These are phyloP conservation scores for Conticribra guillardii DNA, from an alignment of 108 stramenopile species.

Conservation along the genomic window DNA sequence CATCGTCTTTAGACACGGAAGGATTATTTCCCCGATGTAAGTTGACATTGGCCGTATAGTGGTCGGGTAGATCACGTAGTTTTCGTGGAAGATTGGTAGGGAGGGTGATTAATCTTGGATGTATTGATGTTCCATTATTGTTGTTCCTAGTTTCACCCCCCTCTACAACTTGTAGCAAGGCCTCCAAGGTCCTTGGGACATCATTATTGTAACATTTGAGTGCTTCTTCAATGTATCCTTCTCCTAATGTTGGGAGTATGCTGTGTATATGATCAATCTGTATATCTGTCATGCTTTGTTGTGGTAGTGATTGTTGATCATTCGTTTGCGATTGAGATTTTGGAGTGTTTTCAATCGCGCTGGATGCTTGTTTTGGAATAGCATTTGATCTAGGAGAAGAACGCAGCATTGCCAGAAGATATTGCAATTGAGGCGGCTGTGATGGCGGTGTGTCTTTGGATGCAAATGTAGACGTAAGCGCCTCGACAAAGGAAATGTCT, in stretches of 20 bases:
- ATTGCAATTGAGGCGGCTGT: constrained; percentile 42
- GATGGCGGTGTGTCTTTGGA: constrained; percentile 17
- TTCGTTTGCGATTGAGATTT: background rate
- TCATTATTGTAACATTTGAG: constrained; percentile 70
- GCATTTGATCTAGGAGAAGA: constrained; percentile 24
- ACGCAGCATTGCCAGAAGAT: constrained; percentile 35
- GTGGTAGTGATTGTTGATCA: constrained; percentile 3
- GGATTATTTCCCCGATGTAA: constrained; percentile 56
- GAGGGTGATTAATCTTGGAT: constrained; percentile 36
- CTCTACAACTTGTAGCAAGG: constrained; percentile 51
- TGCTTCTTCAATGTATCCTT: constrained; percentile 83
- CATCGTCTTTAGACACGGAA: constrained; percentile 43
- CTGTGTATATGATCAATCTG: constrained; percentile 42
- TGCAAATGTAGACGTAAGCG: constrained; percentile 27
- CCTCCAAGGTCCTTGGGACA: constrained; percentile 63
- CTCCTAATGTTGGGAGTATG: constrained; percentile 76
- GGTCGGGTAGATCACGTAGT: constrained; percentile 32
- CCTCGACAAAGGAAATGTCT: constrained; percentile 16
- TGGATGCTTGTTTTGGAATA: background rate
- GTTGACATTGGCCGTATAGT: constrained; percentile 33
- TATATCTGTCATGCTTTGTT: constrained; percentile 39
- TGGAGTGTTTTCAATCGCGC: background rate
- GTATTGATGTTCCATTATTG: constrained; percentile 14
- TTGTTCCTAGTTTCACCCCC: constrained; percentile 5
- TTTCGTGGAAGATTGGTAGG: constrained; percentile 49